Conservation (phyloP, 495 filamentous ascomycete species). For the Xylaria palmicola region DNA sequence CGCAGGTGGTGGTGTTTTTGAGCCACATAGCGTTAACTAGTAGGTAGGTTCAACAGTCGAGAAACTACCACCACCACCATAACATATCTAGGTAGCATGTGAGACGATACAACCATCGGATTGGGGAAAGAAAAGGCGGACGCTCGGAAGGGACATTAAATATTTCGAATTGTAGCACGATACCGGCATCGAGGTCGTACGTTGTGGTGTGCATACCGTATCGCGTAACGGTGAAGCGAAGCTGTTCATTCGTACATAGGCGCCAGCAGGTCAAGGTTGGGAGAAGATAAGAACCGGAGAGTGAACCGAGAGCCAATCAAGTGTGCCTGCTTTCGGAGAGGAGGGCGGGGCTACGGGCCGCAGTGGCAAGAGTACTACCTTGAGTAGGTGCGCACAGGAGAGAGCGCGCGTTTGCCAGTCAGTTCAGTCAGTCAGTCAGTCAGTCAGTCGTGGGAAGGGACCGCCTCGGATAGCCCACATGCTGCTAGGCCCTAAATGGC, state of each 20-base stretch:
- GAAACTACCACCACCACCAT: too few species aligned
- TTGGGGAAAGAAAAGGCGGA: neutral
- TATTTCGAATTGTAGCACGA: neutral
- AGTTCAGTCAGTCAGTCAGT: neutral
- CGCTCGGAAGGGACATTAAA: neutral
- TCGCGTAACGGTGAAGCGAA: neutral
- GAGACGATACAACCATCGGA: neutral
- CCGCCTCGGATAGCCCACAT: neutral
- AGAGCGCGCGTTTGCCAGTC: neutral
- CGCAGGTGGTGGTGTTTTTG: neutral
- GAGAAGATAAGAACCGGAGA: neutral
- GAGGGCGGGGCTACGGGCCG: too few species aligned
- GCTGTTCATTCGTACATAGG: conserved; percentile 1
- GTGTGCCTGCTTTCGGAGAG: too few species aligned
- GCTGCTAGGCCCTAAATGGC: neutral
- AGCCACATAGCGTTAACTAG: neutral
- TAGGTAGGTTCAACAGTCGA: too few species aligned
- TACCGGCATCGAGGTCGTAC: too few species aligned
- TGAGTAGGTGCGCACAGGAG: neutral
- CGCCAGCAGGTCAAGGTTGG: neutral
- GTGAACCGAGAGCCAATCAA: conserved; percentile 13
- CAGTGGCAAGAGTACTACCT: neutral
- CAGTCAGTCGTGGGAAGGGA: conserved; percentile 1
- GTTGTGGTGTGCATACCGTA: neutral
- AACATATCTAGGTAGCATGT: neutral